Conservation (phyloP, 495 filamentous ascomycete species). For the Penicillium cosmopolitanum region DNA sequence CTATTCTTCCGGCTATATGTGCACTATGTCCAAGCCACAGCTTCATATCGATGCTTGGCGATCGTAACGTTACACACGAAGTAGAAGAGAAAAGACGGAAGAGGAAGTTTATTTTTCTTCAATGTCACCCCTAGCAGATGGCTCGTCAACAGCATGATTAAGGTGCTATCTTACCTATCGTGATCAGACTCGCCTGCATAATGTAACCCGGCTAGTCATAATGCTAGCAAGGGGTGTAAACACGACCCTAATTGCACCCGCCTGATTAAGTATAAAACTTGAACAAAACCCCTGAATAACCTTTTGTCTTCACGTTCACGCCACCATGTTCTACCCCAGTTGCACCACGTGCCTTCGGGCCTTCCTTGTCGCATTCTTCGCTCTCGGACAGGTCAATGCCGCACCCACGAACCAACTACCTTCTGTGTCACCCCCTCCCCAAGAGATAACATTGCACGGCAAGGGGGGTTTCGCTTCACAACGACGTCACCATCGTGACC, state of each 20-base stretch:
- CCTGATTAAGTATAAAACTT: slow-evolving; percentile 1
- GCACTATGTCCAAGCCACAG: neutral
- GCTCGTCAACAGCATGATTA: neutral
- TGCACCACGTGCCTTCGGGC: slow-evolving; percentile 11
- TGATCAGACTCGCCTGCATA: slow-evolving; percentile 6
- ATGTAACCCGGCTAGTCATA: slow-evolving; percentile 15
- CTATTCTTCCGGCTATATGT: neutral
- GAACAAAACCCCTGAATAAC: neutral
- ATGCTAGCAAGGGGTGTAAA: slow-evolving; percentile 5
- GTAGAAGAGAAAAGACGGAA: neutral
- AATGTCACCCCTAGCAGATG: slow-evolving; percentile 13
- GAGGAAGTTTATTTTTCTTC: neutral
- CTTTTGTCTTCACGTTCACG: neutral
- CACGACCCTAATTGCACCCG: neutral
- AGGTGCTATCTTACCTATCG: slow-evolving; percentile 7
- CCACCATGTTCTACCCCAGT: slow-evolving; percentile 9
- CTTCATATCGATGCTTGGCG: slow-evolving; percentile 3
- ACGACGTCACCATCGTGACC: slow-evolving; percentile 16
- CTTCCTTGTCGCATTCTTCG: slow-evolving; percentile 11
- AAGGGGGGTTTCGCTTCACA: slow-evolving; percentile 8
- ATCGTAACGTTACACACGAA: slow-evolving; percentile 9
- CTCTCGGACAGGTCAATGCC: slow-evolving; percentile 12
- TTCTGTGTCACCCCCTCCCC: slow-evolving; percentile 16
- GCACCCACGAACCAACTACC: slow-evolving; percentile 3
- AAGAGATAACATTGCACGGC: slow-evolving; percentile 14